These are phyloP conservation scores for Microthlaspi erraticum DNA, from an alignment of 345 rosid genomes.

Conservation along the genomic window DNA sequence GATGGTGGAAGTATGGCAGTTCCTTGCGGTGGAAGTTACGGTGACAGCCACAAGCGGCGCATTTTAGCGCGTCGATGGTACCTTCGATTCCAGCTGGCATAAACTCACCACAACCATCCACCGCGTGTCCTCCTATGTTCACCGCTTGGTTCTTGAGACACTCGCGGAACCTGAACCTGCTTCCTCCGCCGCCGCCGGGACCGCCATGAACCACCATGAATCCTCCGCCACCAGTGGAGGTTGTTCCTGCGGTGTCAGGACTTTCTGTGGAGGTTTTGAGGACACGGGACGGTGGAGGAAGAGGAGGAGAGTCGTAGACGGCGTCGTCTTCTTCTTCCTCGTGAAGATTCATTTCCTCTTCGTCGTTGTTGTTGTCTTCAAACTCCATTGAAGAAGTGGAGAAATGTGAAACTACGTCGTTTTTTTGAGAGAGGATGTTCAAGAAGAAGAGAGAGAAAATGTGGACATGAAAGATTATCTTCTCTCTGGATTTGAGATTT, in stretches of 20 bases:
- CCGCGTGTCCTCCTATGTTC: conserved; percentile 77
- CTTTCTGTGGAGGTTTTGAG: conserved; percentile 35
- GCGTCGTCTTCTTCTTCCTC: conserved; percentile 48
- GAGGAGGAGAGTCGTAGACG: conserved; percentile 52
- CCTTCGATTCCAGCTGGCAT: conserved; percentile 78
- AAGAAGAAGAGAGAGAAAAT: conserved; percentile 44
- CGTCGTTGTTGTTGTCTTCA: conserved; percentile 53
- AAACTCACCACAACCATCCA: conserved; percentile 86
- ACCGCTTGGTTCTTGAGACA: conserved; percentile 87
- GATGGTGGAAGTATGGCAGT: conserved; percentile 44
- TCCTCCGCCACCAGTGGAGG: conserved; percentile 40
- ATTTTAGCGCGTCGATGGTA: conserved; percentile 75
- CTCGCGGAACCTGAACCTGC: conserved; percentile 61
- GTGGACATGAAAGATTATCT: conserved; percentile 49
- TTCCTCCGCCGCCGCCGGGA: conserved; percentile 13
- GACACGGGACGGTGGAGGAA: conserved; percentile 24
- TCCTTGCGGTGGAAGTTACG: conserved; percentile 87
- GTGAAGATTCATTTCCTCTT: conserved; percentile 60
- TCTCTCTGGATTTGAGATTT: conserved; percentile 24
- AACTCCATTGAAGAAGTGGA: conserved; percentile 36
- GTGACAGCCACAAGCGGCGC: conserved; percentile 87
- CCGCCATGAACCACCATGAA: conserved; percentile 45
- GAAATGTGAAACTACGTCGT: conserved; percentile 38
- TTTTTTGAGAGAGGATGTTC: conserved; percentile 24
- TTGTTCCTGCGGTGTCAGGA: conserved; percentile 37